These are phyloP conservation scores for Eimeria acervulina DNA, from an alignment of 169 alveolate genomes.

Conservation along the genomic window DNA sequence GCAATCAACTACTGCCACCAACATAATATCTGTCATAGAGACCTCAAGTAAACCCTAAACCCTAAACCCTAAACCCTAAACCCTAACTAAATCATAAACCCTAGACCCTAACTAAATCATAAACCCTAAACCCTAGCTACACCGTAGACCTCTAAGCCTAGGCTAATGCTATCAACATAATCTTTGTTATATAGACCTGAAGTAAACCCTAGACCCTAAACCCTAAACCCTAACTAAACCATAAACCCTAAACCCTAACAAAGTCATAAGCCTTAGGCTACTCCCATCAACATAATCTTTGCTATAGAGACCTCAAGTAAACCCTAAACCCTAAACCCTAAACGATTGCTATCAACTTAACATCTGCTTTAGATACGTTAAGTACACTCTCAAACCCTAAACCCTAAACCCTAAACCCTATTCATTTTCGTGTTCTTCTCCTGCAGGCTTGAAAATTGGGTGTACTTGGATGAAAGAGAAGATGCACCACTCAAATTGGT, in stretches of 20 bases:
- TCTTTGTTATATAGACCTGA: constrained; percentile 83
- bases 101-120: not conserved
- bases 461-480: constrained; percentile 77
- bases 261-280: too few species aligned
- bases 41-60: constrained; percentile 24
- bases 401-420: constrained; percentile 27
- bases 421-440: not conserved
- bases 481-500: constrained; percentile 84
- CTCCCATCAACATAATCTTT: constrained; percentile 84
- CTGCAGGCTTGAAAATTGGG: constrained; percentile 85
- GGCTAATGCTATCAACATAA: constrained; percentile 84
- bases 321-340: constrained; percentile 33
- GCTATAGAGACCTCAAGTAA: constrained; percentile 81
- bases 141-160: too few species aligned
- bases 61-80: constrained; percentile 35
- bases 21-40: constrained; percentile 84
- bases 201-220: constrained; percentile 12
- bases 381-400: constrained; percentile 4
- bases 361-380: constrained; percentile 82
- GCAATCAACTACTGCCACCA: constrained; percentile 85
- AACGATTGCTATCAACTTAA: constrained; percentile 83
- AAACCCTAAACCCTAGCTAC: too few species aligned
- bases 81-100: constrained; percentile 22
- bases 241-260: constrained; percentile 19
- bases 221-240: constrained; percentile 35